A percentile compares a stretch with the other conserved stretches of the same genome.
These are phyloP conservation scores for Phyllachora maydis DNA, from an alignment of 2,329 filamentous ascomycete species.

Conservation along the genomic window DNA sequence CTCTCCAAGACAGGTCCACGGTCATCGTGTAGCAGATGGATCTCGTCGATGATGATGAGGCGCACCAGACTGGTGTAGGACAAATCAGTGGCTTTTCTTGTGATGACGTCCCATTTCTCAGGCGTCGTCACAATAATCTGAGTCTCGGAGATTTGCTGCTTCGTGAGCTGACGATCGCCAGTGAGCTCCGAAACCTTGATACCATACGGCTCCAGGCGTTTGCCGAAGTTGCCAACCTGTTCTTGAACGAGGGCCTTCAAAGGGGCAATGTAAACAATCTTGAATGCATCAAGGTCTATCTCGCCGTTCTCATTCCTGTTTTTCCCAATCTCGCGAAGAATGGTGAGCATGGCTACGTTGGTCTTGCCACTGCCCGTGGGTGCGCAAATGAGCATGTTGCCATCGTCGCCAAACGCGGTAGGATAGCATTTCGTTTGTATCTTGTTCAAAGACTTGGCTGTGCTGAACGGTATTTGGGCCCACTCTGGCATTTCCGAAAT, in stretches of 20 bases:
- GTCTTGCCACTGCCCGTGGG: slow-evolving; percentile 97
- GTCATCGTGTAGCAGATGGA: slow-evolving; percentile 92
- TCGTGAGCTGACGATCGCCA: slow-evolving; percentile 92
- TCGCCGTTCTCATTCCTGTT: slow-evolving; percentile 82
- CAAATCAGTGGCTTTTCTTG: slow-evolving; percentile 86
- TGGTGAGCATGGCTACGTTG: slow-evolving; percentile 94
- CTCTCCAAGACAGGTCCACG: slow-evolving; percentile 92
- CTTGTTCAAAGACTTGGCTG: slow-evolving; percentile 72
- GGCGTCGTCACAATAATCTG: slow-evolving; percentile 97
- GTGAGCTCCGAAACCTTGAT: slow-evolving; percentile 91
- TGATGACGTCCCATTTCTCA: slow-evolving; percentile 99
- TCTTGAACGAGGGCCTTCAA: slow-evolving; percentile 92
- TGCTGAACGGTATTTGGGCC: slow-evolving; percentile 72
- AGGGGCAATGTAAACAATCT: slow-evolving; percentile 94
- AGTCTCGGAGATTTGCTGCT: slow-evolving; percentile 94
- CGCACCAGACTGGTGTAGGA: slow-evolving; percentile 96
- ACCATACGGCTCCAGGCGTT: slow-evolving; percentile 73
- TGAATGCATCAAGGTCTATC: slow-evolving; percentile 90
- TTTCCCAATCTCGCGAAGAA: slow-evolving; percentile 91
- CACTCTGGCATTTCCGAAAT: slow-evolving; percentile 82
- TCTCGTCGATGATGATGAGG: slow-evolving; percentile 92
- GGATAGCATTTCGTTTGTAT: slow-evolving; percentile 91
- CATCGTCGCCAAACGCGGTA: slow-evolving; percentile 79
- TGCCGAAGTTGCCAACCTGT: slow-evolving; percentile 94
- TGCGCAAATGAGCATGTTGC: slow-evolving; percentile 94